Evolutionary conservation across 441 rosid species (phyloP).

Genomic region (Metrosideros polymorpha): DNA sequence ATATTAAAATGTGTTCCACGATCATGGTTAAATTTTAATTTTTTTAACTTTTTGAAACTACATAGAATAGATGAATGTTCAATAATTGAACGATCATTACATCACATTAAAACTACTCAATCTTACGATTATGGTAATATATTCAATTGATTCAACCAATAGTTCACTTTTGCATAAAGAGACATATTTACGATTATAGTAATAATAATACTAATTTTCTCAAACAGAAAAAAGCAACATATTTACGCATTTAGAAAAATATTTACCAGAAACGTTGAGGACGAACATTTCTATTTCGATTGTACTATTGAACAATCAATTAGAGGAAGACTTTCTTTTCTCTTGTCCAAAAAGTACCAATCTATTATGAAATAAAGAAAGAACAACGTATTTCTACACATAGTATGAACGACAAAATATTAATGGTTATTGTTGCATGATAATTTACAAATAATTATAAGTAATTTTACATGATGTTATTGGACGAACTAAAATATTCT

Average conservation of each 20-base stretch:
- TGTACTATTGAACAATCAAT: not conserved
- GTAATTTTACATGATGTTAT: not conserved
- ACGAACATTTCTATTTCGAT: not conserved
- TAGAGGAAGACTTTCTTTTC: not conserved
- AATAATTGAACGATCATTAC: not conserved
- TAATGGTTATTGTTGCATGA: not conserved
- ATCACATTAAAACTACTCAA: not conserved
- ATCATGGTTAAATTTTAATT: no score
- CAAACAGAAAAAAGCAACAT: no score
- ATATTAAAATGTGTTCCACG: not conserved
- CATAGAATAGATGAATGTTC: rapidly evolving
- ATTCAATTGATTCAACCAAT: not conserved
- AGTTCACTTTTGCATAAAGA: no score
- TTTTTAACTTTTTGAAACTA: not conserved
- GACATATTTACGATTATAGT: no score
- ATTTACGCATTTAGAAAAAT: no score
- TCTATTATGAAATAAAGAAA: not conserved
- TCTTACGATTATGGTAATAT: not conserved
- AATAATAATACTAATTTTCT: no score
- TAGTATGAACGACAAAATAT: not conserved
- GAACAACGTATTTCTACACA: not conserved
- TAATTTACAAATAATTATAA: not conserved
- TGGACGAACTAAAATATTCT: not conserved
- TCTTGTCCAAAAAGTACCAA: not conserved
- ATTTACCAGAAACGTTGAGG: not conserved